Conservation (phyloP, 495 filamentous ascomycete species). For the Mytilinidion resinicola region DNA sequence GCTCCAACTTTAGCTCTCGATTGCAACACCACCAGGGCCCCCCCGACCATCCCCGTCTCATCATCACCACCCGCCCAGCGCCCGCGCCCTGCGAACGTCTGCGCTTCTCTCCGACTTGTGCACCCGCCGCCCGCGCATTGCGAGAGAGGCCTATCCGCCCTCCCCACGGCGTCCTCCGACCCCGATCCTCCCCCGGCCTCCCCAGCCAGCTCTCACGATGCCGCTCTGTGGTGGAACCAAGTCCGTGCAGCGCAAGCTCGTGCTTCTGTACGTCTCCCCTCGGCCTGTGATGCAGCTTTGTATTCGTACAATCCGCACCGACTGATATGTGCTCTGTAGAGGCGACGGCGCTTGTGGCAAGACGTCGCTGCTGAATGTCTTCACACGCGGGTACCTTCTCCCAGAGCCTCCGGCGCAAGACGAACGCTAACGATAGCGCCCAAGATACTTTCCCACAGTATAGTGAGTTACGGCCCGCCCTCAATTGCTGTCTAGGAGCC, state of each 20-base stretch:
- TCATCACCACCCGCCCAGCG: no score
- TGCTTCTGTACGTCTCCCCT: slow-evolving; percentile 69
- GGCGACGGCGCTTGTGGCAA: slow-evolving; percentile 98
- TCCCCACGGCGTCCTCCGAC: no score
- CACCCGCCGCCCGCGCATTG: no score
- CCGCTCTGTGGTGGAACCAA: slow-evolving; percentile 60
- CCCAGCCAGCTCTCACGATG: slow-evolving; percentile 42
- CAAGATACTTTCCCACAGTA: slow-evolving; percentile 92
- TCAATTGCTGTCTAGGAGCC: background rate
- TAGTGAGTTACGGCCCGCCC: slow-evolving; percentile 53
- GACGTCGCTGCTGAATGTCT: slow-evolving; percentile 94
- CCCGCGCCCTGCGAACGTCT: no score
- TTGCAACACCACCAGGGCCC: no score
- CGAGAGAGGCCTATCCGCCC: no score
- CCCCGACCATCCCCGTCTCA: no score
- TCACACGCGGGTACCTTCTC: slow-evolving; percentile 76
- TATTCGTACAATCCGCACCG: no score
- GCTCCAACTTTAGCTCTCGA: no score
- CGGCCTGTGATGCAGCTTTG: background rate
- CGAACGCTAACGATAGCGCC: slow-evolving; percentile 1
- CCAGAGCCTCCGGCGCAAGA: background rate
- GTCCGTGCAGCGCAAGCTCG: slow-evolving; percentile 94
- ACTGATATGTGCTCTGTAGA: slow-evolving; percentile 41
- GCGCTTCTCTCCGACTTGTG: no score
- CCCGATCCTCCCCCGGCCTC: slow-evolving; percentile 6